phyloP scores from a whole-genome alignment of 495 filamentous ascomycete species.

The Choiromyces venosus region DNA sequence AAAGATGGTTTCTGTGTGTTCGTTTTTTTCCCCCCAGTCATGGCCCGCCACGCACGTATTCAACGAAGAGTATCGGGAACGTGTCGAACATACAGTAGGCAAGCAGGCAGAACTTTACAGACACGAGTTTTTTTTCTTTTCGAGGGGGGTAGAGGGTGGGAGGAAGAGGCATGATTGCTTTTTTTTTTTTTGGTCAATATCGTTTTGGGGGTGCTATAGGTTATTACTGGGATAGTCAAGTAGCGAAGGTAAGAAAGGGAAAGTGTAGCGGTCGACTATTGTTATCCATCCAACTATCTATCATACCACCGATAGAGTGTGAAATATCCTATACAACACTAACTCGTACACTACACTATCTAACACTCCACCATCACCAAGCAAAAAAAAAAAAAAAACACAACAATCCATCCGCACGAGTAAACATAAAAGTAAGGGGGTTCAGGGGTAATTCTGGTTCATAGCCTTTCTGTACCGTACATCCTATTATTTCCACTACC shows the following conservation, averaged over 20 bases:
- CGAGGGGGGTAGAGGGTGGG: background rate
- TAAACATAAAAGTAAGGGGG: background rate
- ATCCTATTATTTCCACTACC: background rate
- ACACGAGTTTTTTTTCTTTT: background rate
- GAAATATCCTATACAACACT: background rate
- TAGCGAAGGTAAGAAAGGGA: background rate
- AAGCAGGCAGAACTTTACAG: background rate
- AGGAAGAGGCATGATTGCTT: background rate
- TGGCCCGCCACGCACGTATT: background rate
- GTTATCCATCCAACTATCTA: background rate
- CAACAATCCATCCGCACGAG: background rate
- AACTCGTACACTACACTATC: background rate
- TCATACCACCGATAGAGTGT: background rate
- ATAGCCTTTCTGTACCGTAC: background rate
- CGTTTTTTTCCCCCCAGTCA: background rate
- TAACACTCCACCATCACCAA: background rate
- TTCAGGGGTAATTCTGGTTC: background rate
- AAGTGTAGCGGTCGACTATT: background rate
- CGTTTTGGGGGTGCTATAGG: background rate
- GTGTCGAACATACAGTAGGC: background rate
- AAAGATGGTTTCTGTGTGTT: background rate
- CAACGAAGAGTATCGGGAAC: background rate
- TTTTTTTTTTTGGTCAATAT: background rate
- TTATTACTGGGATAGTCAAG: background rate
- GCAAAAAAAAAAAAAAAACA: background rate